A percentile compares a stretch with the other conserved stretches of the same genome.
phyloP scores from a whole-genome alignment of 1,284 basidiomycete genomes.

The Rhodotorula sp. region DNA sequence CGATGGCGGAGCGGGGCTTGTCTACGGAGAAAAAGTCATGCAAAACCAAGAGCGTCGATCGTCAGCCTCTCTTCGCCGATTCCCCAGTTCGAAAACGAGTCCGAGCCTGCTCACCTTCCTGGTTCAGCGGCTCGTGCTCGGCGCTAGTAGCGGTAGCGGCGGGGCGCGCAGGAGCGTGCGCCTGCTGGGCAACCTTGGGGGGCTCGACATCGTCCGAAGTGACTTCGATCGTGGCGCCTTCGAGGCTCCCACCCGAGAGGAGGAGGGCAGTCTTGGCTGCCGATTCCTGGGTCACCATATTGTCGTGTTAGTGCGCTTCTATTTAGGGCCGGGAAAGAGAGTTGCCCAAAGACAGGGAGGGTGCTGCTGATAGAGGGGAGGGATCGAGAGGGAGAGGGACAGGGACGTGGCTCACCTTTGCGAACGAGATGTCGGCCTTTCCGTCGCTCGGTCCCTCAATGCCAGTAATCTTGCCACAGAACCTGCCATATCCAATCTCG shows the following conservation, averaged over 20 bases:
- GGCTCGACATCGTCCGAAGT: conserved; percentile 62
- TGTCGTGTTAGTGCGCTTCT: no score
- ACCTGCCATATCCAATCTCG: conserved; percentile 13
- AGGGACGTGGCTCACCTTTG: conserved; percentile 23
- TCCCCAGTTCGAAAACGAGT: neutral
- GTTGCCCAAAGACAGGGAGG: no score
- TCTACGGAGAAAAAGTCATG: neutral
- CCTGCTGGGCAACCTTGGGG: conserved; percentile 54
- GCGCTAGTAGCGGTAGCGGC: conserved; percentile 42
- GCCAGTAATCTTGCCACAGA: conserved; percentile 57
- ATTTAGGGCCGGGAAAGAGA: no score
- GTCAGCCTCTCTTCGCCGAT: no score
- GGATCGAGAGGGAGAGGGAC: no score
- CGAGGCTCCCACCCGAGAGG: conserved; percentile 68
- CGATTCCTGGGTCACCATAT: conserved; percentile 53
- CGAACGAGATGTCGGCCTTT: conserved; percentile 62
- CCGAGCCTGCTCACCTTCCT: conserved; percentile 52
- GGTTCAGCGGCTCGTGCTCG: conserved; percentile 56
- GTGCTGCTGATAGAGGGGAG: no score
- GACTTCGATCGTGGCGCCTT: conserved; percentile 61
- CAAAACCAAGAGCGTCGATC: no score
- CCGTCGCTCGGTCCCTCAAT: conserved; percentile 48
- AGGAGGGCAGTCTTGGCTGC: conserved; percentile 71
- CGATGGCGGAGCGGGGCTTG: conserved; percentile 77
- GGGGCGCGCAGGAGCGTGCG: conserved; percentile 45